A percentile compares a stretch with the other conserved stretches of the same genome.
phyloP scores from a whole-genome alignment of 1,139 yeast genomes.

The Geotrichum klebahnii region DNA sequence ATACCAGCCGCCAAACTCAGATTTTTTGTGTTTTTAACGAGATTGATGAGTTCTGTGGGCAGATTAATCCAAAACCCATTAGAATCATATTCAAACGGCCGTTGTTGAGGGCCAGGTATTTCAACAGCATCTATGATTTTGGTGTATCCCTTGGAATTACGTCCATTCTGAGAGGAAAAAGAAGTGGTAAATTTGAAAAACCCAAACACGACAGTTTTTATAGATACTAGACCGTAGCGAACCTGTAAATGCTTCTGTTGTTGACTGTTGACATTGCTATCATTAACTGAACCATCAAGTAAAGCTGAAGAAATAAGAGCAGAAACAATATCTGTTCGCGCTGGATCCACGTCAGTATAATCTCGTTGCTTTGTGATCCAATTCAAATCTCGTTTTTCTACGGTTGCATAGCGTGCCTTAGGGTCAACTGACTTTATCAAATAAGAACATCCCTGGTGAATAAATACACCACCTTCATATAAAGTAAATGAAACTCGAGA shows the following conservation, averaged over 20 bases:
- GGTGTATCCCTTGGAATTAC: constrained; percentile 16
- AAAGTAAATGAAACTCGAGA: constrained; percentile 84
- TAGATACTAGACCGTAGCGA: constrained; percentile 61
- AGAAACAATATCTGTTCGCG: constrained; percentile 50
- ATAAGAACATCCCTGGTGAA: constrained; percentile 90
- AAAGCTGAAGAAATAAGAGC: neutral
- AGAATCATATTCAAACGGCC: constrained; percentile 59
- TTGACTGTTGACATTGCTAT: neutral
- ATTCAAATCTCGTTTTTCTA: constrained; percentile 81
- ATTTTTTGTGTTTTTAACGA: constrained; percentile 49
- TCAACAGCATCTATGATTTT: constrained; percentile 88
- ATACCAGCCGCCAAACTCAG: constrained; percentile 81
- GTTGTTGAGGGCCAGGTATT: constrained; percentile 63
- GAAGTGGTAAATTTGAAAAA: constrained; percentile 71
- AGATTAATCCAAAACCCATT: constrained; percentile 92
- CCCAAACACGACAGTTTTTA: constrained; percentile 81
- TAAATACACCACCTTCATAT: constrained; percentile 91
- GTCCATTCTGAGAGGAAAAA: constrained; percentile 43
- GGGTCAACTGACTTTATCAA: constrained; percentile 78
- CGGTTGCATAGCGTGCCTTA: constrained; percentile 72
- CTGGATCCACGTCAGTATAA: constrained; percentile 86
- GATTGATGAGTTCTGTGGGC: constrained; percentile 57
- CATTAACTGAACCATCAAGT: neutral
- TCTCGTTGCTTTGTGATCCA: constrained; percentile 93
- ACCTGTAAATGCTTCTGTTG: constrained; percentile 1